phyloP scores from a whole-genome alignment of 2,329 filamentous ascomycete species.

The Raffaelea deltoideospora region DNA sequence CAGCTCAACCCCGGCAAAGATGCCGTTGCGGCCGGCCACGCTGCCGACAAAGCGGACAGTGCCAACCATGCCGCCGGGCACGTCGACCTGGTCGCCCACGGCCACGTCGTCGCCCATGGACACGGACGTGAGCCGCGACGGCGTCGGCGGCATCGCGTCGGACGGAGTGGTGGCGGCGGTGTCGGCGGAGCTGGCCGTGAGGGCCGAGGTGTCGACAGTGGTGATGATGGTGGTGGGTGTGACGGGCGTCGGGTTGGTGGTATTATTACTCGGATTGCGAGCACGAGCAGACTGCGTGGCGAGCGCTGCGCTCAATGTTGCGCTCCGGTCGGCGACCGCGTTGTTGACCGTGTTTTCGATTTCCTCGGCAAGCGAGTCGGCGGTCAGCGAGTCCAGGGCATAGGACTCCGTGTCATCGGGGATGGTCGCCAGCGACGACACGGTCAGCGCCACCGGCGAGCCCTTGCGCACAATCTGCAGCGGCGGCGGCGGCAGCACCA shows the following conservation, averaged over 20 bases:
- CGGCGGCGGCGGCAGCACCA: slow-evolving; percentile 9
- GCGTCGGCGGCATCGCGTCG: too few relatives aligned
- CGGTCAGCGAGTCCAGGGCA: slow-evolving; percentile 37
- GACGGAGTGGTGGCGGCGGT: too few relatives aligned
- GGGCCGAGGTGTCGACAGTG: slow-evolving; percentile 11
- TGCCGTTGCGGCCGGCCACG: slow-evolving; percentile 78
- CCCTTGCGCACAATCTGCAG: slow-evolving; percentile 49
- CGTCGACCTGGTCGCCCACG: slow-evolving; percentile 75
- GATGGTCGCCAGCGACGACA: slow-evolving; percentile 45
- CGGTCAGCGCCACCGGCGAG: slow-evolving; percentile 55
- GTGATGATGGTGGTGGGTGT: slow-evolving; percentile 34
- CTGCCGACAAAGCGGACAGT: slow-evolving; percentile 76
- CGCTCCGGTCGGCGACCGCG: too few relatives aligned
- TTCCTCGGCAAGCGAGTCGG: neutral
- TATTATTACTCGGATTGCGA: too few relatives aligned
- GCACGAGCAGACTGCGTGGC: too few relatives aligned
- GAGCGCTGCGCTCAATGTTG: too few relatives aligned
- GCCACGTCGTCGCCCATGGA: slow-evolving; percentile 41
- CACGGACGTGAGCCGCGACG: too few relatives aligned
- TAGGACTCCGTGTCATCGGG: slow-evolving; percentile 52
- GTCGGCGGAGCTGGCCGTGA: neutral
- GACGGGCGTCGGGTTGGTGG: slow-evolving; percentile 35
- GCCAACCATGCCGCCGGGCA: slow-evolving; percentile 85
- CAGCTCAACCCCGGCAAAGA: slow-evolving; percentile 86
- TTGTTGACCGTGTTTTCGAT: too few relatives aligned